Evolutionary conservation across 2,329 filamentous ascomycete genomes (phyloP), one percentile per base, ranked within the genome.

Genomic region (Fusarium cicatricum): DNA sequence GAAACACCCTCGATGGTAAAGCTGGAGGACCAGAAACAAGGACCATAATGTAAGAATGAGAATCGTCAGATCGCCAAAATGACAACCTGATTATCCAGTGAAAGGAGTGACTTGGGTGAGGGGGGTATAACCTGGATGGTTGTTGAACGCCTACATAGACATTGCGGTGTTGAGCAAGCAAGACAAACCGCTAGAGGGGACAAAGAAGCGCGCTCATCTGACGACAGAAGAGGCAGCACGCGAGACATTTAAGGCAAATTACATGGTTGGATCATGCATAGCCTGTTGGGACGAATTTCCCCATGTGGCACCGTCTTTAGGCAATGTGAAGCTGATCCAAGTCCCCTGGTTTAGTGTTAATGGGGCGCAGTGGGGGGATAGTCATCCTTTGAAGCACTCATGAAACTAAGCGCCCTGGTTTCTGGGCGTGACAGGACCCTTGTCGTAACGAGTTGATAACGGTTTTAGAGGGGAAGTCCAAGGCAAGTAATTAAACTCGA

Each of bases 41-140:
- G 21, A 70, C 34, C 72, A 73, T 73, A 38, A 49, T 60, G 55
- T 41, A 38, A 52, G 23, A 39, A 54, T 26, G 16, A 43, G 28
- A 48, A 55, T 23, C 31, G 48, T n/a, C 29, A 44, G 47, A 44
- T 52, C 39, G 62, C 40, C 34, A 46, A 16, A 52, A 36, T n/a
- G 19, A 48, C 33, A 49, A 50, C 43, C 38, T 52, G 36, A 33
- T 44, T 17, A 50, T 52, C 36, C 36, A 62, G 58, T 44, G 41
- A 57, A 66, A 62, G 32, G 64, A 68, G 52, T 55, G 66, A 69
- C 64, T 67, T 52, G 64, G 65, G 65, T 68, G 52, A 26, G 23
- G 23, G n/a, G 23, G 62, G 62, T 57, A 43, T 52, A 51, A 47
- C 41, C 44, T 49, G 43, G 31, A 56, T 54, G 43, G 50, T 45